phyloP scores from a whole-genome alignment of 2,329 filamentous ascomycete genomes.

The Penicillium corylophilum region DNA sequence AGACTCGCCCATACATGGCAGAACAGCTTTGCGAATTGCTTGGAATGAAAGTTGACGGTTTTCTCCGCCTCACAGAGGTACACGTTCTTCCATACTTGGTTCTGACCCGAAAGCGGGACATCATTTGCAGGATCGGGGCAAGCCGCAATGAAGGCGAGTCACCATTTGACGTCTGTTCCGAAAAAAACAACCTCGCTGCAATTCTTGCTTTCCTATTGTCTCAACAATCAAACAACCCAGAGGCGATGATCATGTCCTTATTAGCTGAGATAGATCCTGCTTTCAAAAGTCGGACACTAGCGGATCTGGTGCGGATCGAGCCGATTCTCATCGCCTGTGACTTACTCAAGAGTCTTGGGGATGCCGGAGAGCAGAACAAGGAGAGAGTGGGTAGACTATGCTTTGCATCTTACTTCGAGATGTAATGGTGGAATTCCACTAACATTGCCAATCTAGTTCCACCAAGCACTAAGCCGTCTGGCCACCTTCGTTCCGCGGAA shows the following conservation, averaged over 20 bases:
- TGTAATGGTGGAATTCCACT: not conserved
- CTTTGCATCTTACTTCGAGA: not conserved
- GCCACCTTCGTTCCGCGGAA: slow-evolving; percentile 54
- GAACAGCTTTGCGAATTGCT: slow-evolving; percentile 78
- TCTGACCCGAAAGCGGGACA: slow-evolving; percentile 70
- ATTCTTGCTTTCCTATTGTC: slow-evolving; percentile 60
- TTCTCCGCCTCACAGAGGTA: slow-evolving; percentile 73
- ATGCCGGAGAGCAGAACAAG: slow-evolving; percentile 57
- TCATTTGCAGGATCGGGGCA: slow-evolving; percentile 77
- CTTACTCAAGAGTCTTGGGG: slow-evolving; percentile 75
- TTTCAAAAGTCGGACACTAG: slow-evolving; percentile 66
- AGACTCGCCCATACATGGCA: slow-evolving; percentile 75
- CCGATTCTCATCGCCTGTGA: slow-evolving; percentile 75
- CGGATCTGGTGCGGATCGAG: slow-evolving; percentile 70
- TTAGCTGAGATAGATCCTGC: slow-evolving; percentile 68
- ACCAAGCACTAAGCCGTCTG: slow-evolving; percentile 53
- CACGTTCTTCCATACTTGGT: slow-evolving; percentile 86
- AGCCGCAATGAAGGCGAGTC: slow-evolving; percentile 56
- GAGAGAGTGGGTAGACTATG: slow-evolving; percentile 53
- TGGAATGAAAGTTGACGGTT: slow-evolving; percentile 69
- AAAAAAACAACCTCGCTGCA: slow-evolving; percentile 58
- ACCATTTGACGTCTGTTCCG: slow-evolving; percentile 61
- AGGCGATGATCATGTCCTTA: slow-evolving; percentile 66
- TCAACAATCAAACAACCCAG: slow-evolving; percentile 63
- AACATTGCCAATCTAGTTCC: slow-evolving; percentile 31